These are phyloP conservation scores for Lactuca sativa DNA, from an alignment of 129 eudicot species.

Conservation along the genomic window DNA sequence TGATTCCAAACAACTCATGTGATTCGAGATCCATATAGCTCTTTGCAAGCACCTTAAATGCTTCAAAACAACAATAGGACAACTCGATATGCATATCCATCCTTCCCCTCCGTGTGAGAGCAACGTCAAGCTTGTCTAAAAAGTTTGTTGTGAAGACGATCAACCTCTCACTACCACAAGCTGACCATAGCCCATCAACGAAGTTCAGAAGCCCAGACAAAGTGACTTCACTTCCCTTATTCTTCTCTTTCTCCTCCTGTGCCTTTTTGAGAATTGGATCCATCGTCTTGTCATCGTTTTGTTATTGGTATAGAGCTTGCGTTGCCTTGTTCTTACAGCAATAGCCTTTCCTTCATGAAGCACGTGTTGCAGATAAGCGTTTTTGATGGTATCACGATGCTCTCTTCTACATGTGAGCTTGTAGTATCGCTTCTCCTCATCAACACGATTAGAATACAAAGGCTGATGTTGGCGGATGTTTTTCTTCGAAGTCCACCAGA, in stretches of 20 bases:
- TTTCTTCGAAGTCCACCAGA: too few relatives aligned
- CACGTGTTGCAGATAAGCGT: too few relatives aligned
- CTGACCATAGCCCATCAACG: slow-evolving; percentile 42
- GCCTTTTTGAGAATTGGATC: slow-evolving; percentile 4
- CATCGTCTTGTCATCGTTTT: background rate
- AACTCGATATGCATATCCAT: slow-evolving; percentile 40
- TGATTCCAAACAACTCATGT: slow-evolving; percentile 28
- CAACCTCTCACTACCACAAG: slow-evolving; percentile 32
- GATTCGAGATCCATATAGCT: slow-evolving; percentile 38
- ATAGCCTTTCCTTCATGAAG: too few relatives aligned
- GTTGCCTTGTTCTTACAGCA: slow-evolving; percentile 11
- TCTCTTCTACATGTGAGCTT: too few relatives aligned
- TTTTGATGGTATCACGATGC: too few relatives aligned
- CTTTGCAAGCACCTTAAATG: slow-evolving; percentile 45
- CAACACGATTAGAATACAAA: too few relatives aligned
- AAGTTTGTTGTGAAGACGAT: slow-evolving; percentile 28
- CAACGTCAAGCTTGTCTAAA: slow-evolving; percentile 42
- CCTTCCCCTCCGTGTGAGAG: slow-evolving; percentile 40
- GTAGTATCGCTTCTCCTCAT: too few relatives aligned
- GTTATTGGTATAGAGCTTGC: slow-evolving; percentile 39
- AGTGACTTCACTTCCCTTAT: slow-evolving; percentile 42
- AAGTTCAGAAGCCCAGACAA: slow-evolving; percentile 51
- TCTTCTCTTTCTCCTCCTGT: slow-evolving; percentile 23
- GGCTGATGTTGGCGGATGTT: too few relatives aligned
- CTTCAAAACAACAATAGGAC: background rate